Conservation (phyloP, 2,329 filamentous ascomycete species). For the Trichoderma gracile region DNA sequence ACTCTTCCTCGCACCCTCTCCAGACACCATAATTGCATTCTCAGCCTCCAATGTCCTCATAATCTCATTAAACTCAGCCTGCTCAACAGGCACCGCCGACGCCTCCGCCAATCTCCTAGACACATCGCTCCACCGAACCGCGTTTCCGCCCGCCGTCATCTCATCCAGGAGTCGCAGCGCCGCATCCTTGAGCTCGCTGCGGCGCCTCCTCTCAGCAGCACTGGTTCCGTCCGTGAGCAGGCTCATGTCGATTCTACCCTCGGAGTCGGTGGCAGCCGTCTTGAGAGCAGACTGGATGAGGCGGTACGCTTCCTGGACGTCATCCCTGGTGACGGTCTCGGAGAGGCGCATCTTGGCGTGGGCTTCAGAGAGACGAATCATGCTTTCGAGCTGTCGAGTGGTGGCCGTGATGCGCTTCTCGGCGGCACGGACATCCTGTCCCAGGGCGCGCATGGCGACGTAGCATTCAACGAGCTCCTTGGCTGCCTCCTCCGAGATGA, state of each 20-base stretch:
- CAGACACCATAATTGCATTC: constrained; percentile 74
- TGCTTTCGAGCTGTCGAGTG: constrained; percentile 92
- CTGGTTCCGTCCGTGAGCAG: constrained; percentile 92
- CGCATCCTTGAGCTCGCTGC: constrained; percentile 80
- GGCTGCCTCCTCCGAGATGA: constrained; percentile 77
- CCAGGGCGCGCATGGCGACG: constrained; percentile 91
- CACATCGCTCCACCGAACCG: constrained; percentile 77
- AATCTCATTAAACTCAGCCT: constrained; percentile 78
- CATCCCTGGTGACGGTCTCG: constrained; percentile 70
- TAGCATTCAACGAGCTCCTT: constrained; percentile 83
- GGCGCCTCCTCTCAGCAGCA: constrained; percentile 78
- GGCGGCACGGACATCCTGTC: constrained; percentile 79
- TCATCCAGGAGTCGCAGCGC: constrained; percentile 77
- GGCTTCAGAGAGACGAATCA: constrained; percentile 95
- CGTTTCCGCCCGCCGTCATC: constrained; percentile 66
- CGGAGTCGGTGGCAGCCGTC: constrained; percentile 90
- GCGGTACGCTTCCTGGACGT: constrained; percentile 88
- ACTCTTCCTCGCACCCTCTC: constrained; percentile 80
- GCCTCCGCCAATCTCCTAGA: constrained; percentile 71
- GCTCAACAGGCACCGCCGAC: constrained; percentile 70
- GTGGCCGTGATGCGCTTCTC: constrained; percentile 98
- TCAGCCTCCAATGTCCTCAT: constrained; percentile 81
- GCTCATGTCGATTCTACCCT: constrained; percentile 96
- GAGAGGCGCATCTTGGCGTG: constrained; percentile 97
- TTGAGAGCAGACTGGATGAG: constrained; percentile 93